Evolutionary conservation across 805 yeast species (phyloP), one percentile per base, ranked within the genome.

Genomic region (Kodamaea restingae): DNA sequence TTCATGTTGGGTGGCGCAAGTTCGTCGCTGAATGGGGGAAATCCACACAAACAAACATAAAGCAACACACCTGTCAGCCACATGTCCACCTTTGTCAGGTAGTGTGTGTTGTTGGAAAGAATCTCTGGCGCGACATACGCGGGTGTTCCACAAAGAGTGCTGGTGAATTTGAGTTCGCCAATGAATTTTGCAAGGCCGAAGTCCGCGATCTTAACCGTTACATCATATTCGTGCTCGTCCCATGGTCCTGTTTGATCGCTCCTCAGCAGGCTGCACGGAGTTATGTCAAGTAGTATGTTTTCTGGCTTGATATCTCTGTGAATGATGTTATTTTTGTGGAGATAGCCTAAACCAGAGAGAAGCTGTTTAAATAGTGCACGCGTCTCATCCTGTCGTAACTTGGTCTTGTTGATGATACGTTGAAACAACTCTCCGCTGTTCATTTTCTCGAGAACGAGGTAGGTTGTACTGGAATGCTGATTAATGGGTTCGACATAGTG

Each of bases 41-140:
- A 85, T 0, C 95, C 95, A 55, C 88, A 84, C 12, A 85, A 63
- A 54, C 93, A 83, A 2, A 84, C 88, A 45, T 85, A 85, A 11
- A 84, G 57, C 33, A 85, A 67, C 1, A 84, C 91, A 3, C 93
- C 95, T 7, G 84, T 74, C 54, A 87, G 83, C 95, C 95, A 85
- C 56, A 85, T 60, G 56, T 85, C 95, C 9, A 81, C 88, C 32
- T 82, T 76, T 25, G 83, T 81, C 24, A 84, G 73, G 50, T 85
- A 85, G 47, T 71, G 68, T 22, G 81, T 58, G 28, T 67, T 63
- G 57, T 80, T 78, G 11, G 57, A 67, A 20, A 77, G 51, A 5
- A 85, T 83, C 52, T 85, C 95, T 0, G 95, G 95, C 0, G 93
- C 93, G 14, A 85, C 93, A 53, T 85, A 85, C 0, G 91, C 88